phyloP scores from a whole-genome alignment of 257 asterid species.

The Ballota nigra region DNA sequence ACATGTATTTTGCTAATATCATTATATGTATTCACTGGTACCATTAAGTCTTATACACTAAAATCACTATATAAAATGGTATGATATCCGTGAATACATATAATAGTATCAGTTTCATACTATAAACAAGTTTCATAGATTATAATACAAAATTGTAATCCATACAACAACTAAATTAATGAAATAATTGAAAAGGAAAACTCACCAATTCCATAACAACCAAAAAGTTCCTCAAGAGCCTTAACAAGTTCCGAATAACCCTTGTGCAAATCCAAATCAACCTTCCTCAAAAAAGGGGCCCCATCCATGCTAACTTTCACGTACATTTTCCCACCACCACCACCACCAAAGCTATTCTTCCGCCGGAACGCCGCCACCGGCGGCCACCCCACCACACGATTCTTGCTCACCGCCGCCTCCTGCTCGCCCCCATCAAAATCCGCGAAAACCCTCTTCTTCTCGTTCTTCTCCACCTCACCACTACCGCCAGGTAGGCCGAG shows the following conservation, averaged over 20 bases:
- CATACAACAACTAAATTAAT: no score
- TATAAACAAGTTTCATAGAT: no score
- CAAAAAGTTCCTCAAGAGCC: constrained; percentile 61
- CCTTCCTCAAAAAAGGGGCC: constrained; percentile 68
- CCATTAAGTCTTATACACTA: no score
- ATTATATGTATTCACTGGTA: no score
- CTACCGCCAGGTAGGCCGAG: constrained; percentile 62
- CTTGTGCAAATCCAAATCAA: constrained; percentile 49
- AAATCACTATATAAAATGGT: no score
- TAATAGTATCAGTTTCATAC: no score
- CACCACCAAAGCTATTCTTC: constrained; percentile 35
- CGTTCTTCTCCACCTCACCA: constrained; percentile 36
- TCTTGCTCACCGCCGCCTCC: constrained; percentile 29
- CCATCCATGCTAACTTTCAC: constrained; percentile 89
- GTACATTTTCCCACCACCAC: constrained; percentile 37
- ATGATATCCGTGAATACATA: no score
- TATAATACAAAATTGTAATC: no score
- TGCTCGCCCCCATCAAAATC: constrained; percentile 34
- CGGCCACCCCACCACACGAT: constrained; percentile 77
- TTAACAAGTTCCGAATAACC: constrained; percentile 44
- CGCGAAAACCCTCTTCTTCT: constrained; percentile 60
- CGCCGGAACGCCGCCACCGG: constrained; percentile 65
- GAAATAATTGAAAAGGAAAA: not conserved
- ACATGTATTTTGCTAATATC: no score
- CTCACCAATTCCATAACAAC: constrained; percentile 54